Conservation (phyloP, 179 eudicot species). For the Silene coronaria region DNA sequence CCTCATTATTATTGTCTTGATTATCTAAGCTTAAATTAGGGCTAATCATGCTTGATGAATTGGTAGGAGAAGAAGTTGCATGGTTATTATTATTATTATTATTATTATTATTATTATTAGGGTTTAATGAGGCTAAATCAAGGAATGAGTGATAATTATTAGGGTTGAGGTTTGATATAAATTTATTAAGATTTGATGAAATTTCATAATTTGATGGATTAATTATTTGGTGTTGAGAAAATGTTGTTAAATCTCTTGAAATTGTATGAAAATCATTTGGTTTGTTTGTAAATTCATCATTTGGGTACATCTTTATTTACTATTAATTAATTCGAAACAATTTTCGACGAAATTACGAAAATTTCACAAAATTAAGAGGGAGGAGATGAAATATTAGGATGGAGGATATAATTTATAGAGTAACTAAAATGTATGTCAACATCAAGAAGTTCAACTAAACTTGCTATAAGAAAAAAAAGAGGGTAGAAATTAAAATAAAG, state of each 20-base stretch:
- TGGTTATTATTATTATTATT: too few relatives aligned
- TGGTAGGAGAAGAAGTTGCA: constrained; percentile 17
- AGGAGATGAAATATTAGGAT: background rate
- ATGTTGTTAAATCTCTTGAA: constrained; percentile 11
- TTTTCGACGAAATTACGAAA: background rate
- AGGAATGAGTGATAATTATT: constrained; percentile 19
- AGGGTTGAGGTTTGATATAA: constrained; percentile 18
- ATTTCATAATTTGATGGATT: constrained; percentile 22
- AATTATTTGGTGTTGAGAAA: constrained; percentile 4
- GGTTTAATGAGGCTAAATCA: constrained; percentile 27
- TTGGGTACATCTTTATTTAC: constrained; percentile 21
- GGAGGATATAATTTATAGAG: constrained; percentile 21
- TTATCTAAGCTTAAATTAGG: background rate
- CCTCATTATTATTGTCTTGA: constrained; percentile 11
- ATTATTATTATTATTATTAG: too few relatives aligned
- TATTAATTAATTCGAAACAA: background rate
- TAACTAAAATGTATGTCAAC: constrained; percentile 13
- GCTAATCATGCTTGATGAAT: background rate
- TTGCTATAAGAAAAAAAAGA: constrained; percentile 7
- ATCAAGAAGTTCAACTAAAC: constrained; percentile 12
- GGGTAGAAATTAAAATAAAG: background rate
- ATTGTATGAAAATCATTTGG: constrained; percentile 9
- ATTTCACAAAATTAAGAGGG: constrained; percentile 2
- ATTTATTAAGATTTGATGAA: constrained; percentile 21
- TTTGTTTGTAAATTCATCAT: constrained; percentile 19